Percentiles rank a stretch among this genome's conserved stretches.
Conservation (phyloP, 805 yeast genomes). For the Metschnikowia rubicola region DNA sequence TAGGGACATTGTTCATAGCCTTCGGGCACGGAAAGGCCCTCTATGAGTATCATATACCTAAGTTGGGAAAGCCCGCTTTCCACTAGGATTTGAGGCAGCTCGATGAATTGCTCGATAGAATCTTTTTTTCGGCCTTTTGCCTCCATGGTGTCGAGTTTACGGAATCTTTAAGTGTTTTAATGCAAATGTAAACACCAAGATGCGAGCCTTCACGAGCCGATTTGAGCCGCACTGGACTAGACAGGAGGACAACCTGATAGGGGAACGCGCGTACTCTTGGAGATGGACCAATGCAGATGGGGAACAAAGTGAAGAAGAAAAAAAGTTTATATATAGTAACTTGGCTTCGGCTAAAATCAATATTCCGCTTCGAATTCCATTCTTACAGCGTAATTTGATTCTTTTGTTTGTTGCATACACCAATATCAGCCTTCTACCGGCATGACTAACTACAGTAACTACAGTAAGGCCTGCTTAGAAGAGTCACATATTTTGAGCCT, state of each 20-base stretch:
- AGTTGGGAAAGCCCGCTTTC: slow-evolving; percentile 51
- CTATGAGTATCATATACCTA: slow-evolving; percentile 37
- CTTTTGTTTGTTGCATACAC: too few species aligned
- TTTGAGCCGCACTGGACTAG: not conserved
- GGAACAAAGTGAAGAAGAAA: too few species aligned
- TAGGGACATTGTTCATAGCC: slow-evolving; percentile 60
- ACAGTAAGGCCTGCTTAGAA: too few species aligned
- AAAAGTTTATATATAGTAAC: too few species aligned
- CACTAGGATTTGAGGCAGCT: slow-evolving; percentile 42
- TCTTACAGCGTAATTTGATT: too few species aligned
- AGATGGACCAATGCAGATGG: too few species aligned
- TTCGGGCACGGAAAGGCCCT: slow-evolving; percentile 38
- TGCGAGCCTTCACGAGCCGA: not conserved
- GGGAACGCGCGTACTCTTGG: too few species aligned
- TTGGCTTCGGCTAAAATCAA: too few species aligned
- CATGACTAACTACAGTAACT: too few species aligned
- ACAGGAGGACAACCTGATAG: not conserved
- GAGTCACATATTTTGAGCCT: not conserved
- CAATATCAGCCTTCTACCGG: too few species aligned
- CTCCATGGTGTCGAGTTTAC: slow-evolving; percentile 6
- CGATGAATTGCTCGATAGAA: slow-evolving; percentile 49
- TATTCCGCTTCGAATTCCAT: too few species aligned
- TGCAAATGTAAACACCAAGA: not conserved
- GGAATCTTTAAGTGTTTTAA: not conserved
- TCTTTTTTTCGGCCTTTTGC: slow-evolving; percentile 46